Evolutionary conservation across 1,284 basidiomycete genomes (phyloP).

Genomic region (Butyriboletus appendiculatus): DNA sequence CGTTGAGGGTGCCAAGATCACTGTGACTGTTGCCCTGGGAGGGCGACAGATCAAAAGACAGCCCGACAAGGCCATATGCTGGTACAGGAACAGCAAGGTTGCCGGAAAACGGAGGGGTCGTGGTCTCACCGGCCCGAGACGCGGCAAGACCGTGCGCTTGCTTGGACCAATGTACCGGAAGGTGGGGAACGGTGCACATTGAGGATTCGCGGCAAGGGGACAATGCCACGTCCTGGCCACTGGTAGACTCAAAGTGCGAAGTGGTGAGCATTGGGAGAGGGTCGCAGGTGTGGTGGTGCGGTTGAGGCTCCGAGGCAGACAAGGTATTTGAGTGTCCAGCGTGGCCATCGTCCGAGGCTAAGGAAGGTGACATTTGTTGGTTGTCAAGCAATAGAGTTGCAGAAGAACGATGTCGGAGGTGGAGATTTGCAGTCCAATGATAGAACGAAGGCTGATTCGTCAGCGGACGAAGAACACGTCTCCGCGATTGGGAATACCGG

Average conservation of each 20-base stretch:
- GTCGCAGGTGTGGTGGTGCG: not conserved
- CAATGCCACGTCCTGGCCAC: conserved; percentile 23
- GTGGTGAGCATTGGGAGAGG: conserved; percentile 21
- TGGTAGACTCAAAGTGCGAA: conserved; percentile 18
- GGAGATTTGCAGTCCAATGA: conserved; percentile 34
- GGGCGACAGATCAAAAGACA: conserved; percentile 36
- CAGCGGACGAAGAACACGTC: conserved; percentile 13
- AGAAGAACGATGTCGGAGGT: conserved; percentile 13
- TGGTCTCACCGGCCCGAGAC: conserved; percentile 7
- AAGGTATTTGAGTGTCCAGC: conserved; percentile 30
- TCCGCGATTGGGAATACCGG: conserved; percentile 20
- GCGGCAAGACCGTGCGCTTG: not conserved
- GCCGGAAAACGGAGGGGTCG: conserved; percentile 2
- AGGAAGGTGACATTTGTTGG: conserved; percentile 38
- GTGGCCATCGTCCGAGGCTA: conserved; percentile 7
- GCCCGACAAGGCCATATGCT: conserved; percentile 3
- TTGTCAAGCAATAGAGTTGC: conserved; percentile 33
- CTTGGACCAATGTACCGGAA: conserved; percentile 7
- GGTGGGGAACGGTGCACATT: conserved; percentile 5
- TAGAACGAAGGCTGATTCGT: conserved; percentile 23
- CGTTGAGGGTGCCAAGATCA: conserved; percentile 8
- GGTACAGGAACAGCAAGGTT: conserved; percentile 9
- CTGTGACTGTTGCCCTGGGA: conserved; percentile 38
- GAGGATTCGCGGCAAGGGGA: conserved; percentile 22
- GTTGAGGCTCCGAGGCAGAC: not conserved